Percentiles rank a stretch among this genome's conserved stretches.
Evolutionary conservation across 106 monocot genomes (phyloP).

Genomic region (Posidonia australis): DNA sequence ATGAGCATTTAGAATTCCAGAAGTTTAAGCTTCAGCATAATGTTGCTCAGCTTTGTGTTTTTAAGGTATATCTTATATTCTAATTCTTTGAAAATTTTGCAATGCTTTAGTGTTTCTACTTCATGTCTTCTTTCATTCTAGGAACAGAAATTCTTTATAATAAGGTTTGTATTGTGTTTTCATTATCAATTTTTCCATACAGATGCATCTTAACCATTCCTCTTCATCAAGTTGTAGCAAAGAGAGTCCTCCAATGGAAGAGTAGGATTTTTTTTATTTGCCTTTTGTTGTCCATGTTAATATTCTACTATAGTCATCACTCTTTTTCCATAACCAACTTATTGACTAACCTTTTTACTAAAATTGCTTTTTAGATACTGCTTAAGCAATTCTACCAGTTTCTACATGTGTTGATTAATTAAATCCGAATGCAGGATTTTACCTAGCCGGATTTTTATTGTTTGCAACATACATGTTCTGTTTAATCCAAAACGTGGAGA

Average conservation of each 20-base stretch:
- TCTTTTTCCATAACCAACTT: background rate
- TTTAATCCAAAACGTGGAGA: conserved; percentile 79
- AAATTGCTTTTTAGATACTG: no score
- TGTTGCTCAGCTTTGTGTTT: conserved; percentile 56
- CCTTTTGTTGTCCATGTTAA: background rate
- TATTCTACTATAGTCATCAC: background rate
- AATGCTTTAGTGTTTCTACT: no score
- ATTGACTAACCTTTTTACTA: no score
- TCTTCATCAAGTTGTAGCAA: background rate
- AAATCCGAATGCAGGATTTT: background rate
- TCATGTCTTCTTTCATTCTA: no score
- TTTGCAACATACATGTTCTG: conserved; percentile 63
- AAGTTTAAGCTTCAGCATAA: conserved; percentile 41
- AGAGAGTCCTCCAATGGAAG: background rate
- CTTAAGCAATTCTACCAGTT: background rate
- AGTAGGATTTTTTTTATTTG: background rate
- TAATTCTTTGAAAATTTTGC: background rate
- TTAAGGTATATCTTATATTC: conserved; percentile 26
- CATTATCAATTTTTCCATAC: background rate
- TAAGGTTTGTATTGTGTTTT: background rate
- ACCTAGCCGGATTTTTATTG: conserved; percentile 30
- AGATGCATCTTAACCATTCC: conserved; percentile 6
- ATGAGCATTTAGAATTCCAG: conserved; percentile 44
- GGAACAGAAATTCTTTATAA: no score
- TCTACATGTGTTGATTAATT: background rate